Evolutionary conservation across 352 stramenopile species (phyloP), one percentile per base, ranked within the genome.

Genomic region (Phytophthora sansomeana): DNA sequence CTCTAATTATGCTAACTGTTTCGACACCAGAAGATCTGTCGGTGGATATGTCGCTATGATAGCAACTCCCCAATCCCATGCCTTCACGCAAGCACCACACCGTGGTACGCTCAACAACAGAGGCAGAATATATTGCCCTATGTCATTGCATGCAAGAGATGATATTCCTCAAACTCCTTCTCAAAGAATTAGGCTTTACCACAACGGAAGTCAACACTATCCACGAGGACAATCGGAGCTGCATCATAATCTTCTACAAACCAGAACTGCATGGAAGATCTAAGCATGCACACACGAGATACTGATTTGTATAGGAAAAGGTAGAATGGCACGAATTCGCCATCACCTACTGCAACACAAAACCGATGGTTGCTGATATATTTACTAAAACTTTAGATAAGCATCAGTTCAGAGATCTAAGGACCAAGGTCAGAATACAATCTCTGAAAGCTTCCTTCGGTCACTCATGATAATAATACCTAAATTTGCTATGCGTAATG

Each of bases 51-150:
- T 58, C 1, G 28, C 50, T 16, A 59, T 59, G n/a, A 11, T 58
- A 7, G 26, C 19, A 36, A 39, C 13, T 42, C 38, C 38, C 52
- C 52, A 42, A 50, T 59, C 19, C 50, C 52, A 30, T 51, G 52
- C 24, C 52, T 59, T 59, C 24, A 26, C 36, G 52, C 29, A 59
- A 59, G n/a, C 29, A 59, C 28, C 52, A 51, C 39, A 59, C 52
- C 4, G 52, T 59, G 4, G 38, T 59, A n/a, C n/a, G n/a, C n/a
- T n/a, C n/a, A n/a, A n/a, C n/a, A n/a, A n/a, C n/a, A n/a, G n/a
- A n/a, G n/a, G n/a, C n/a, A n/a, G n/a, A n/a, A n/a, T n/a, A n/a
- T n/a, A n/a, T n/a, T n/a, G n/a, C 33, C 33, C n/a, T 28, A 38
- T 59, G 8, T 14, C n/a, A n/a, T n/a, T n/a, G n/a, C n/a, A n/a